Evolutionary conservation across 352 stramenopile genomes (phyloP).

Genomic region (Saprolegnia diclina): DNA sequence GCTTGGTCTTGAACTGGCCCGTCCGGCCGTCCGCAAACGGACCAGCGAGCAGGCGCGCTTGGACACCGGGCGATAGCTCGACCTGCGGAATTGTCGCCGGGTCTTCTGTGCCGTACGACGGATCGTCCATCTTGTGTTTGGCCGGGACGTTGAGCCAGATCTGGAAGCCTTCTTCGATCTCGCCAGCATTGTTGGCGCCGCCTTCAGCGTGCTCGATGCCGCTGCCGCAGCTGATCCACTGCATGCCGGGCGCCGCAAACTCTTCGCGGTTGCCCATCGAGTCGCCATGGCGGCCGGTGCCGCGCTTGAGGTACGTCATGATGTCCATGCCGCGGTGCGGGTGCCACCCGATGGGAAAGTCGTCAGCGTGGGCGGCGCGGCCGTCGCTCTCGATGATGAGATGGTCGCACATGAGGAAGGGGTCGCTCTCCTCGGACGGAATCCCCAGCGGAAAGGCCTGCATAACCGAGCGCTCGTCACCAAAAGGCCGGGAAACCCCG

Average conservation of each 20-base stretch:
- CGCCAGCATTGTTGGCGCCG: slow-evolving; percentile 8
- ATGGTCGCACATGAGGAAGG: slow-evolving; percentile 47
- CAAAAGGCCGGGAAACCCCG: slow-evolving; percentile 38
- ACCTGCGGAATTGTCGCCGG: slow-evolving; percentile 1
- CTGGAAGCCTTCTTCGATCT: slow-evolving; percentile 18
- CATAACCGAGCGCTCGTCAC: slow-evolving; percentile 37
- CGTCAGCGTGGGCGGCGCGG: slow-evolving; percentile 26
- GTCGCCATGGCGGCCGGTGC: slow-evolving; percentile 36
- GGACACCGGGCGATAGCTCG: background rate
- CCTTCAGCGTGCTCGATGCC: slow-evolving; percentile 42
- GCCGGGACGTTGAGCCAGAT: slow-evolving; percentile 14
- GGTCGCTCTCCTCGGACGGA: slow-evolving; percentile 31
- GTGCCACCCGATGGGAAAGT: slow-evolving; percentile 41
- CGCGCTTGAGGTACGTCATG: slow-evolving; percentile 34
- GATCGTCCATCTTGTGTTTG: slow-evolving; percentile 21
- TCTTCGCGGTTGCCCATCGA: slow-evolving; percentile 36
- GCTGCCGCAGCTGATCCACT: slow-evolving; percentile 46
- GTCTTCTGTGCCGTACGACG: slow-evolving; percentile 10
- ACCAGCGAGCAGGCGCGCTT: slow-evolving; percentile 11
- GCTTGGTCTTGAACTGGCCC: slow-evolving; percentile 14
- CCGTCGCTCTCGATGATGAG: slow-evolving; percentile 31
- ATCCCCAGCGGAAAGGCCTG: slow-evolving; percentile 37
- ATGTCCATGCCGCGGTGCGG: slow-evolving; percentile 36
- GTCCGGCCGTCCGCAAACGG: slow-evolving; percentile 13
- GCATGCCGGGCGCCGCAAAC: slow-evolving; percentile 42